These are phyloP conservation scores for Epichloe elymi DNA, from an alignment of 2,329 filamentous ascomycete species.

Conservation along the genomic window DNA sequence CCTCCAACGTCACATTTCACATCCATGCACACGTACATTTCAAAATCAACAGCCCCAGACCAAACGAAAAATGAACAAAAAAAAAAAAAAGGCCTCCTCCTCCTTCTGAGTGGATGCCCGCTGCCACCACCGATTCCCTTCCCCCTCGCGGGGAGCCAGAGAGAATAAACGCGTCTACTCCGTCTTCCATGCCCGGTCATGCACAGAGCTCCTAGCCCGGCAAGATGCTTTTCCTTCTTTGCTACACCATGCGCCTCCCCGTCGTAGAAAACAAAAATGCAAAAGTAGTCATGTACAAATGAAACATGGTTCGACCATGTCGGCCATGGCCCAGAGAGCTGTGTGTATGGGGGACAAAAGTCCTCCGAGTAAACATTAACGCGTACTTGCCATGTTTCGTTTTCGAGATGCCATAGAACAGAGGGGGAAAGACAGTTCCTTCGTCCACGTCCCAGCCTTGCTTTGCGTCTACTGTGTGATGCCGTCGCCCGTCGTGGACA, in stretches of 20 bases:
- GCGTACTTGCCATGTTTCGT: neutral
- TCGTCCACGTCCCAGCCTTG: neutral
- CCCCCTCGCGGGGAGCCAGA: neutral
- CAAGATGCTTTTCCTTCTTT: neutral
- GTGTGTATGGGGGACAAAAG: neutral
- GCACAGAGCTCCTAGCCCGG: neutral
- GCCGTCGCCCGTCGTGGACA: neutral
- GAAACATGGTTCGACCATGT: neutral
- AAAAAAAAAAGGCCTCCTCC: neutral
- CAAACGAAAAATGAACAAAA: neutral
- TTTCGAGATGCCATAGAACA: neutral
- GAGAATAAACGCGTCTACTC: neutral
- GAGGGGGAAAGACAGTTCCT: neutral
- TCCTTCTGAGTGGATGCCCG: neutral
- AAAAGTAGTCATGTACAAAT: neutral
- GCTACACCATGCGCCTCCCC: neutral
- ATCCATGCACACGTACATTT: neutral
- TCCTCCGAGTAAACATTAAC: neutral
- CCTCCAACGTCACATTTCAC: neutral
- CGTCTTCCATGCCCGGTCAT: slow-evolving; percentile 1
- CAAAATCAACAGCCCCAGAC: no score
- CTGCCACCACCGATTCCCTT: neutral
- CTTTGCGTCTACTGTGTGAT: neutral
- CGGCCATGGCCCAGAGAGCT: neutral
- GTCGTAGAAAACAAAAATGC: neutral